phyloP scores from a whole-genome alignment of 129 eudicot species.

The Solidago caesia region DNA sequence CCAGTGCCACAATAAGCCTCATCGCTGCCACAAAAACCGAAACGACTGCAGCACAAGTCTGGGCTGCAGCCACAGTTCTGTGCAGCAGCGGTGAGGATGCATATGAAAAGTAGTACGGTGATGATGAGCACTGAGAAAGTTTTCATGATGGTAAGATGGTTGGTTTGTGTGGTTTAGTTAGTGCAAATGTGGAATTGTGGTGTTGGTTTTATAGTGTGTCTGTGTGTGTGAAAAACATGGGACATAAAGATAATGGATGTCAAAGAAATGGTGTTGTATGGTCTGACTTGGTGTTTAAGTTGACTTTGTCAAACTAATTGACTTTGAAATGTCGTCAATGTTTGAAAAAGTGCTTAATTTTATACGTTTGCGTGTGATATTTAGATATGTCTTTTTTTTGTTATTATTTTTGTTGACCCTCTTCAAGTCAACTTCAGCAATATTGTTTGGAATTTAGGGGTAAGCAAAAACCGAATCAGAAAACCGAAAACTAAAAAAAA shows the following conservation, averaged over 20 bases:
- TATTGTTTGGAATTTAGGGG: too few species aligned
- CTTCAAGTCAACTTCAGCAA: too few species aligned
- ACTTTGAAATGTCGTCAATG: background rate
- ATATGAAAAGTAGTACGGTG: constrained; percentile 14
- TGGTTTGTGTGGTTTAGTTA: constrained; percentile 13
- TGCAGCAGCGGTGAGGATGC: constrained; percentile 21
- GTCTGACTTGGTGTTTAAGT: background rate
- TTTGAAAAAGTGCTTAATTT: too few species aligned
- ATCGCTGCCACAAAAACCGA: constrained; percentile 31
- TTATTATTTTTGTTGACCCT: too few species aligned
- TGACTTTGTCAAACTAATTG: background rate
- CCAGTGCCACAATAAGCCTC: constrained; percentile 32
- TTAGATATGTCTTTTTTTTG: too few species aligned
- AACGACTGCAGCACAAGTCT: constrained; percentile 32
- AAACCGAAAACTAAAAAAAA: too few species aligned
- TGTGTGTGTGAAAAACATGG: background rate
- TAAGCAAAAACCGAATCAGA: too few species aligned
- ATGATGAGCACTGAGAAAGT: constrained; percentile 12
- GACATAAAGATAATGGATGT: background rate
- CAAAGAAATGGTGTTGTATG: background rate
- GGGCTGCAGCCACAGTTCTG: constrained; percentile 37
- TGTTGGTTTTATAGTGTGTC: background rate
- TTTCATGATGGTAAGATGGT: constrained; percentile 25
- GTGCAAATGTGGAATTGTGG: background rate
- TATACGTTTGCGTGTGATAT: too few species aligned